Conservation (phyloP, 148 eudicot genomes). For the Persicaria maculosa region DNA sequence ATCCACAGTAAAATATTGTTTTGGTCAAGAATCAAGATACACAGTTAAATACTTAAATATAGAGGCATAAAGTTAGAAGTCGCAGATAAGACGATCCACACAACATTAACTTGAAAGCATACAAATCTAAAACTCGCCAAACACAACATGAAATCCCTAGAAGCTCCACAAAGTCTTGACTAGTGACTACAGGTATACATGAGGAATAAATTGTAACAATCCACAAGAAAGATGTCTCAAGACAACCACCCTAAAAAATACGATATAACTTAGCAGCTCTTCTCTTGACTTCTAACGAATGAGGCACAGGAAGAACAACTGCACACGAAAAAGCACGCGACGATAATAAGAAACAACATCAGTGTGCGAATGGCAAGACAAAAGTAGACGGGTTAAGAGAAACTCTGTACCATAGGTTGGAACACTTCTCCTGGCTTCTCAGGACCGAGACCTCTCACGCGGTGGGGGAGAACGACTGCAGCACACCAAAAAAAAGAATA, state of each 20-base stretch:
- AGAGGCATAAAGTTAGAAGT: too few relatives aligned
- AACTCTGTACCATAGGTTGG: background rate
- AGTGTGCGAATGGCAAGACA: background rate
- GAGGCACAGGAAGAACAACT: background rate
- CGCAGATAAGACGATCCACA: too few relatives aligned
- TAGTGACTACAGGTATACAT: background rate
- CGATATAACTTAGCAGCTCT: background rate
- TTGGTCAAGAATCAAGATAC: too few relatives aligned
- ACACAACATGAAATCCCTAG: background rate
- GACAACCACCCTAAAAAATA: background rate
- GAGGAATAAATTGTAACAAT: background rate
- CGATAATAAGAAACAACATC: background rate
- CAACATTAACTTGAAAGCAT: background rate
- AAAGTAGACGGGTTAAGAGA: background rate
- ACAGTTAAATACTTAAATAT: too few relatives aligned
- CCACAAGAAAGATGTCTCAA: background rate
- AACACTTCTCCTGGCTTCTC: background rate
- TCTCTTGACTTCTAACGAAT: too few relatives aligned
- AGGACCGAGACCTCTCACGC: slow-evolving; percentile 7
- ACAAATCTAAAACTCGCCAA: background rate
- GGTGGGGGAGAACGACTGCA: slow-evolving; percentile 13
- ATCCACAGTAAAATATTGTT: too few relatives aligned
- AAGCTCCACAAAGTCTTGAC: background rate
- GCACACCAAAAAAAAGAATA: background rate
- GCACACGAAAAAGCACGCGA: background rate